Evolutionary conservation across 495 filamentous ascomycete species (phyloP), one percentile per base, ranked within the genome.

Genomic region (Aspergillus ellipticus): DNA sequence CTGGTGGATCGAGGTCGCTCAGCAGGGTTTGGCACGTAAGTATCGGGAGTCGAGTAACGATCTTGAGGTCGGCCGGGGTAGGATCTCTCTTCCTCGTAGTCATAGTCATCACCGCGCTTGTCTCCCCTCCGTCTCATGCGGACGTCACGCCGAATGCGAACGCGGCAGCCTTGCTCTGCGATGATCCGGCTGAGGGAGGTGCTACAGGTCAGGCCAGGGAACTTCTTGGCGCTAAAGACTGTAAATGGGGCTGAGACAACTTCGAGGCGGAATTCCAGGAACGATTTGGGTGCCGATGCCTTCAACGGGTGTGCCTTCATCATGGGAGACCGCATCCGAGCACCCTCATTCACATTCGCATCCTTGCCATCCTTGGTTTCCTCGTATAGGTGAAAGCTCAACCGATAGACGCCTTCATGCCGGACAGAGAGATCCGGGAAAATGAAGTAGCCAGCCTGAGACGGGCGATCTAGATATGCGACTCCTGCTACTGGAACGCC

Each of bases 171-270:
- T 71, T 98, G 94, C 69, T 98, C 94, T 8, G 94, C 92, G 54
- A 98, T 92, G 37, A 89, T 86, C 42, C 92, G 86, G 64, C 93
- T 97, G 33, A 97, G 77, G 5, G 80, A 75, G 0, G 94, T 98
- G 71, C 91, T 96, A 71, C 94, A 92, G 1, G 90, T 85, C 61
- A 98, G 74, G 10, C 94, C 94, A 35, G 94, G 94, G 76, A 98
- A 98, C 76, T 97, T 98, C 84, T 98, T 98, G 21, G 94, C 94
- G 62, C 92, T 96, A 76, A 85, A 98, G 9, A 97, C 95, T 6
- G 79, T 84, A 67, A 98, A 98, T 1, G 89, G 86, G 19, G 78
- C 72, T 0, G 92, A 95, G 72, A 95, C 90, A 54, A 97, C 89
- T 66, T 96, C 91, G 73, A 97, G 77, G n/a, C 95, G 80, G 68